A percentile compares a stretch with the other conserved stretches of the same genome.
phyloP scores from a whole-genome alignment of 257 asterid genomes.

The Orobanche coerulescens region DNA sequence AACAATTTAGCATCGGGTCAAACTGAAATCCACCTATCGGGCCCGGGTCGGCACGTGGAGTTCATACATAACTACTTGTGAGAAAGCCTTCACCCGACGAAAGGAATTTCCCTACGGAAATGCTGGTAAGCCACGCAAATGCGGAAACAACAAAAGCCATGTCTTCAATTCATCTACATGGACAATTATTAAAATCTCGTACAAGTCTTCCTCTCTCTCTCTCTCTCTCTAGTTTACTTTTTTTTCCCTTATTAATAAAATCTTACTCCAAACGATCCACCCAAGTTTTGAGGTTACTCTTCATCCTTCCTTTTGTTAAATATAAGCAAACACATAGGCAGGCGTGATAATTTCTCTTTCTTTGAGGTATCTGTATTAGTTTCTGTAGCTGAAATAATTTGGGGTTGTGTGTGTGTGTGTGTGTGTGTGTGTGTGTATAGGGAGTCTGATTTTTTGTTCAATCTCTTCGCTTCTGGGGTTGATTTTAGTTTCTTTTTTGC shows the following conservation, averaged over 20 bases:
- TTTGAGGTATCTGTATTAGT: neutral
- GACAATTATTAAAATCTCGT: conserved; percentile 25
- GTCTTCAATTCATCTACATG: conserved; percentile 20
- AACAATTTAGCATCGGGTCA: conserved; percentile 26
- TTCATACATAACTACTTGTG: conserved; percentile 14
- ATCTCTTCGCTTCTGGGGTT: conserved; percentile 26
- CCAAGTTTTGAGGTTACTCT: conserved; percentile 29
- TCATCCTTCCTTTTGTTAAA: conserved; percentile 12
- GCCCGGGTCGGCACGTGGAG: conserved; percentile 19
- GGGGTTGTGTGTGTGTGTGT: conserved; percentile 10
- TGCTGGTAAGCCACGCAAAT: conserved; percentile 38
- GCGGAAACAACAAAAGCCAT: conserved; percentile 16
- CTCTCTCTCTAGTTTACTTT: conserved; percentile 9
- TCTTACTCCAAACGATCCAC: conserved; percentile 6
- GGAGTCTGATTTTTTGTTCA: neutral
- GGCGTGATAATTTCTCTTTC: conserved; percentile 7
- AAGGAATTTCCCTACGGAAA: conserved; percentile 6
- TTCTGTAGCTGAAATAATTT: neutral
- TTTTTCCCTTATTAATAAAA: conserved; percentile 5
- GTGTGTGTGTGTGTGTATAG: conserved; percentile 19
- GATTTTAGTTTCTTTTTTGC: conserved; percentile 17
- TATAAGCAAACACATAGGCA: conserved; percentile 12
- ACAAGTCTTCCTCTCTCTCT: neutral
- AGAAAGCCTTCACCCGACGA: neutral
- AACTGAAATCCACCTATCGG: neutral